Evolutionary conservation across 257 asterid species (phyloP).

Genomic region (Forsythia viridissima): DNA sequence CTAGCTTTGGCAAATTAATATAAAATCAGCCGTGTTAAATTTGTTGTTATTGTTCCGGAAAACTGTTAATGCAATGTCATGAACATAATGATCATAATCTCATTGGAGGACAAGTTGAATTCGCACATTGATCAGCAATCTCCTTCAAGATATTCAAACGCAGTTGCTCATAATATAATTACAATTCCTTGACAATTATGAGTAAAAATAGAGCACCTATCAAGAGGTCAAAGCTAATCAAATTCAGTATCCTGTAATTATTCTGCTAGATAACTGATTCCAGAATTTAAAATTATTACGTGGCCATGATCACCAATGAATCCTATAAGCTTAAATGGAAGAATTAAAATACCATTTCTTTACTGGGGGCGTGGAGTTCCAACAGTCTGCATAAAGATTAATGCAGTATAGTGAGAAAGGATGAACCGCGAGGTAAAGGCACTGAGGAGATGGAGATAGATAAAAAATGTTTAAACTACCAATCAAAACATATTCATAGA

Average conservation of each 20-base stretch:
- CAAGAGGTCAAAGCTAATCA: neutral
- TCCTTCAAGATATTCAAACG: neutral
- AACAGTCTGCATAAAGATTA: slow-evolving; percentile 72
- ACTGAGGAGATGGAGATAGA: slow-evolving; percentile 10
- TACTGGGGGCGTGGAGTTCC: slow-evolving; percentile 78
- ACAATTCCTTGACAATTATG: neutral
- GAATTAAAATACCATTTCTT: slow-evolving; percentile 61
- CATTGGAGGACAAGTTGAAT: neutral
- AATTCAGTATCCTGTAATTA: neutral
- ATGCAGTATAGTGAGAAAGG: slow-evolving; percentile 21
- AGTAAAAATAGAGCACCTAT: neutral
- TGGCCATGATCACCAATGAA: slow-evolving; percentile 15
- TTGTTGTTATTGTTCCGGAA: neutral
- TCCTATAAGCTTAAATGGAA: slow-evolving; percentile 16
- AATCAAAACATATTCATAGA: neutral
- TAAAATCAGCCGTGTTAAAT: neutral
- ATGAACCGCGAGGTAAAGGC: slow-evolving; percentile 9
- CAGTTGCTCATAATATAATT: too few species aligned
- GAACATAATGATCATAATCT: too few species aligned
- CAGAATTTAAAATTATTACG: slow-evolving; percentile 2
- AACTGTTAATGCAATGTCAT: neutral
- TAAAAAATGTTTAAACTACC: neutral
- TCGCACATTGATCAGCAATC: neutral
- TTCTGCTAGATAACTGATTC: neutral
- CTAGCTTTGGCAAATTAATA: neutral